phyloP scores from a whole-genome alignment of 2,329 filamentous ascomycete species.

The Aspergillus brasiliensis region DNA sequence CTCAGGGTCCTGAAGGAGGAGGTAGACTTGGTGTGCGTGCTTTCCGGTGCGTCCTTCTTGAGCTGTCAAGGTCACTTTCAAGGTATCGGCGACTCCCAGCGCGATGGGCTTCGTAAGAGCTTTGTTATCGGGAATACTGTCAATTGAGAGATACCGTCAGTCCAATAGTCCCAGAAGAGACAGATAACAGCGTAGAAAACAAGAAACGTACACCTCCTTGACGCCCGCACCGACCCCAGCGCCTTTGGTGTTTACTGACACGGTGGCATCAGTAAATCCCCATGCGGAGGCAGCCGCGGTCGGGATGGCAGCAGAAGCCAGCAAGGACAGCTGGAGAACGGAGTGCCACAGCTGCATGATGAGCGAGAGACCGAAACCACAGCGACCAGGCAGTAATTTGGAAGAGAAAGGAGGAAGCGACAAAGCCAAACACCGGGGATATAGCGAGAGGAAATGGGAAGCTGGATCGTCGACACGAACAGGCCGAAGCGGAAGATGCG shows the following conservation, averaged over 20 bases:
- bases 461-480: not conserved
- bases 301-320: conserved; percentile 39
- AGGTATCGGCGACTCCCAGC: conserved; percentile 68
- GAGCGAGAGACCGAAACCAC: conserved; percentile 8
- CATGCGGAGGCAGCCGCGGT: conserved; percentile 55
- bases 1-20: conserved; percentile 73
- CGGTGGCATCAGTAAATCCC: conserved; percentile 66
- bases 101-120: conserved; percentile 65
- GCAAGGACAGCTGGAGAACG: conserved; percentile 39
- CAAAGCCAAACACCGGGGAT: conserved; percentile 23
- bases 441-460: conserved; percentile 22
- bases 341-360: conserved; percentile 43
- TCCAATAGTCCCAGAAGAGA: not conserved
- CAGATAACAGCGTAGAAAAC: not conserved
- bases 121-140: conserved; percentile 61
- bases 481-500: conserved; percentile 14
- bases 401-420: conserved; percentile 14
- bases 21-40: conserved; percentile 91
- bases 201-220: conserved; percentile 58
- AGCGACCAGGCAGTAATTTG: conserved; percentile 6
- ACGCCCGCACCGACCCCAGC: conserved; percentile 54
- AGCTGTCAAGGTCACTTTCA: conserved; percentile 81
- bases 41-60: conserved; percentile 77
- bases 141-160: not conserved
- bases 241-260: conserved; percentile 62